Evolutionary conservation across 371 early-diverging fungal genomes (phyloP).

Genomic region (Thermomucor indicae-seudaticae): DNA sequence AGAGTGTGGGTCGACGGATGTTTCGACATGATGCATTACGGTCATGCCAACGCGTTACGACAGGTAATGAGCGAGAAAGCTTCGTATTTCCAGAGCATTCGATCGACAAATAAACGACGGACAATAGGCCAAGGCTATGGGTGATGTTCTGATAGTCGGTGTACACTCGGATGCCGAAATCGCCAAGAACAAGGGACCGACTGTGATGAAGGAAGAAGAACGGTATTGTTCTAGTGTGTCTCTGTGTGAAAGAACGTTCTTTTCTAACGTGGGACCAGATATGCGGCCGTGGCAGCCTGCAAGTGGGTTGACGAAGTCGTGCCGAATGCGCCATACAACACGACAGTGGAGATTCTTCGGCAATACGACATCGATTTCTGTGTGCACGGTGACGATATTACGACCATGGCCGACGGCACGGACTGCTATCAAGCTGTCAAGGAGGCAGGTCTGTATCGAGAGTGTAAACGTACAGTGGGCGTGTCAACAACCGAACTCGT

Average conservation of each 20-base stretch:
- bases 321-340: constrained; percentile 90
- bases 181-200: constrained; percentile 91
- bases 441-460: constrained; percentile 89
- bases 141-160: constrained; percentile 92
- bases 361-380: constrained; percentile 86
- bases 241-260: not conserved
- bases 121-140: constrained; percentile 87
- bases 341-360: constrained; percentile 78
- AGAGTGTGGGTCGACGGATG: constrained; percentile 91
- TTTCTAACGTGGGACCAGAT: constrained; percentile 40
- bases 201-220: constrained; percentile 96
- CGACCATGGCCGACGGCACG: constrained; percentile 89
- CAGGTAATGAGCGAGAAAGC: constrained; percentile 54
- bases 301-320: constrained; percentile 97
- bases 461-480: constrained; percentile 91
- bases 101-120: not conserved
- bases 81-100: not conserved
- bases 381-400: constrained; percentile 96
- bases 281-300: constrained; percentile 92
- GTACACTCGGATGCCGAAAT: constrained; percentile 94
- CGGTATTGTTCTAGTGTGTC: constrained; percentile 38
- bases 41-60: constrained; percentile 94
- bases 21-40: constrained; percentile 95
- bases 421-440: constrained; percentile 95
- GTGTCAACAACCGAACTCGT: constrained; percentile 95